Conservation (phyloP, 805 yeast genomes). For the Wickerhamomyces bovis region DNA sequence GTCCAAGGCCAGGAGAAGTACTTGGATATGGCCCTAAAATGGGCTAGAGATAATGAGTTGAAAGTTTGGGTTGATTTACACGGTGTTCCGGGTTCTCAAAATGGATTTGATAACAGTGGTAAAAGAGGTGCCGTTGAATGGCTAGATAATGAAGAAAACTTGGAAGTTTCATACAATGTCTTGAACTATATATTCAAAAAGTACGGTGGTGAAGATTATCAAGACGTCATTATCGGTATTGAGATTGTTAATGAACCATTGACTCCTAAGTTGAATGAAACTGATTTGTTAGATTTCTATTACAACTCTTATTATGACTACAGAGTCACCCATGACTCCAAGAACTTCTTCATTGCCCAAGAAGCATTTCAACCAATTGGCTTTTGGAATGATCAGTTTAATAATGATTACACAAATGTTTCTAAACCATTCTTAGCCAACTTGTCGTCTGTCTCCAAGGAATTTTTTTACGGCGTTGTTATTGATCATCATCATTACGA, state of each 20-base stretch:
- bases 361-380: slow-evolving; percentile 58
- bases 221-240: slow-evolving; percentile 61
- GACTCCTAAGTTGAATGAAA: slow-evolving; percentile 42
- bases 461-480: slow-evolving; percentile 48
- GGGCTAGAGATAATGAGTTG: slow-evolving; percentile 59
- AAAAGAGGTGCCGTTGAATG: slow-evolving; percentile 41
- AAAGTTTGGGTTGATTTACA: slow-evolving; percentile 90
- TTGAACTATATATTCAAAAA: slow-evolving; percentile 43
- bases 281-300: slow-evolving; percentile 26
- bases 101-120: slow-evolving; percentile 95
- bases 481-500: slow-evolving; percentile 91
- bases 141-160: slow-evolving; percentile 35
- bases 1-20: slow-evolving; percentile 74
- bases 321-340: slow-evolving; percentile 15
- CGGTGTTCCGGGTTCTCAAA: slow-evolving; percentile 96
- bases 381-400: slow-evolving; percentile 47
- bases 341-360: slow-evolving; percentile 47
- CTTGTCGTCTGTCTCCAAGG: slow-evolving; percentile 9
- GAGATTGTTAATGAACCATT: slow-evolving; percentile 71
- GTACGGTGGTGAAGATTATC: slow-evolving; percentile 42
- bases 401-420: slow-evolving; percentile 24
- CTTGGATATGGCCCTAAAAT: slow-evolving; percentile 68
- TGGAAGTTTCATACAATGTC: slow-evolving; percentile 43
- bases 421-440: slow-evolving; percentile 21
- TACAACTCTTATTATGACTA: slow-evolving; percentile 28